phyloP scores from a whole-genome alignment of 345 rosid species.

The Nephelium lappaceum region DNA sequence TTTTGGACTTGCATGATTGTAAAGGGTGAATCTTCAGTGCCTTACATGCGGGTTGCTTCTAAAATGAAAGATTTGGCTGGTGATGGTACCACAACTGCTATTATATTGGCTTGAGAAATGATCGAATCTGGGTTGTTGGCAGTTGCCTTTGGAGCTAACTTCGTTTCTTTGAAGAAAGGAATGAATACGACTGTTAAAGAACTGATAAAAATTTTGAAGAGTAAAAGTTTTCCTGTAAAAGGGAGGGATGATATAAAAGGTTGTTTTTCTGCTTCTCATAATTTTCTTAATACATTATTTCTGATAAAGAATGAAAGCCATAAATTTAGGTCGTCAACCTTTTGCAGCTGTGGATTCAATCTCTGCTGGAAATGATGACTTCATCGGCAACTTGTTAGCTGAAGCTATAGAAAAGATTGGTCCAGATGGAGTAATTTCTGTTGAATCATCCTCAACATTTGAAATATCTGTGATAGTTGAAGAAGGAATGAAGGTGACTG shows the following conservation, averaged over 20 bases:
- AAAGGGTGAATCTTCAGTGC: slow-evolving; percentile 19
- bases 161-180: slow-evolving; percentile 68
- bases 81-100: slow-evolving; percentile 89
- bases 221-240: slow-evolving; percentile 60
- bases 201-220: slow-evolving; percentile 50
- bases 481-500: slow-evolving; percentile 85
- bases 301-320: slow-evolving; percentile 4
- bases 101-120: slow-evolving; percentile 79
- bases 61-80: slow-evolving; percentile 87
- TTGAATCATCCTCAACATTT: slow-evolving; percentile 73
- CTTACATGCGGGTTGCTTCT: slow-evolving; percentile 64
- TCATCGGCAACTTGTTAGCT: slow-evolving; percentile 64
- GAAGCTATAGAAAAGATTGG: slow-evolving; percentile 81
- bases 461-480: slow-evolving; percentile 71
- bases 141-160: slow-evolving; percentile 81
- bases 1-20: slow-evolving; percentile 1
- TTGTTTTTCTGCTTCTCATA: slow-evolving; percentile 22
- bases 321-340: slow-evolving; percentile 13
- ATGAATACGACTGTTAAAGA: slow-evolving; percentile 63
- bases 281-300: neutral
- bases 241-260: slow-evolving; percentile 75
- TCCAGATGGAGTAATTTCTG: slow-evolving; percentile 80
- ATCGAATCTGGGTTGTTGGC: slow-evolving; percentile 71
- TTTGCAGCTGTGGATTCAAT: slow-evolving; percentile 83
- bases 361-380: slow-evolving; percentile 91